Percentiles rank a stretch among this genome's conserved stretches.
Evolutionary conservation across 2,329 filamentous ascomycete species (phyloP).

Genomic region (Trichophyton rubrum): DNA sequence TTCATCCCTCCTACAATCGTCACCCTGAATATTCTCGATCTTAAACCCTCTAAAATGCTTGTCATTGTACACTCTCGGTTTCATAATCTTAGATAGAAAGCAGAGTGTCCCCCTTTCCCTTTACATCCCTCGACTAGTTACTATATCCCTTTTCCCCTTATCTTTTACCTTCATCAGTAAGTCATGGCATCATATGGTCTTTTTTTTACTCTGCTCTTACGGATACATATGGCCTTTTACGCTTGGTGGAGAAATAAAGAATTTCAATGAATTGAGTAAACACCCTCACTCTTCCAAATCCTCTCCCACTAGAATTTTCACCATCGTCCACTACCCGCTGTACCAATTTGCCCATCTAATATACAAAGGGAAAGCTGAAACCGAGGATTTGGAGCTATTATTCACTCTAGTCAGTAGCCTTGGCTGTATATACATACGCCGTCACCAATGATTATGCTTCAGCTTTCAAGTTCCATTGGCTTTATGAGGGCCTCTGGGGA

Average conservation of each 20-base stretch:
- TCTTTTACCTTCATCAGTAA: too few relatives aligned
- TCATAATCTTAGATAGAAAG: conserved; percentile 5
- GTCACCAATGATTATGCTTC: too few relatives aligned
- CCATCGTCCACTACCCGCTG: too few relatives aligned
- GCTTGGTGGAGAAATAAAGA: neutral
- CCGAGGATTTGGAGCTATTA: too few relatives aligned
- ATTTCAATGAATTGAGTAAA: neutral
- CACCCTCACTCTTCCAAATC: neutral
- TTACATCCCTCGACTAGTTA: neutral
- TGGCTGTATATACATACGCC: too few relatives aligned
- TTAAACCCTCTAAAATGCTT: neutral
- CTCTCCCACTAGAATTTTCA: too few relatives aligned
- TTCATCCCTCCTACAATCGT: neutral
- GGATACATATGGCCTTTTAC: neutral
- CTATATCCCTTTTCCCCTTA: too few relatives aligned
- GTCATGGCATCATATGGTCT: neutral
- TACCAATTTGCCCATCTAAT: too few relatives aligned
- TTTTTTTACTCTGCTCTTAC: neutral
- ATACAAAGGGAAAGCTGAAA: too few relatives aligned
- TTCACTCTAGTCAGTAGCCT: too few relatives aligned
- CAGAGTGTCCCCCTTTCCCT: neutral
- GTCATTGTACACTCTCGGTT: conserved; percentile 1
- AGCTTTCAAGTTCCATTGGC: too few relatives aligned
- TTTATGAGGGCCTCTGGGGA: too few relatives aligned
- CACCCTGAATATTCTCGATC: neutral